Evolutionary conservation across 2,329 filamentous ascomycete genomes (phyloP), one percentile per base, ranked within the genome.

Genomic region (Xylaria multiplex): DNA sequence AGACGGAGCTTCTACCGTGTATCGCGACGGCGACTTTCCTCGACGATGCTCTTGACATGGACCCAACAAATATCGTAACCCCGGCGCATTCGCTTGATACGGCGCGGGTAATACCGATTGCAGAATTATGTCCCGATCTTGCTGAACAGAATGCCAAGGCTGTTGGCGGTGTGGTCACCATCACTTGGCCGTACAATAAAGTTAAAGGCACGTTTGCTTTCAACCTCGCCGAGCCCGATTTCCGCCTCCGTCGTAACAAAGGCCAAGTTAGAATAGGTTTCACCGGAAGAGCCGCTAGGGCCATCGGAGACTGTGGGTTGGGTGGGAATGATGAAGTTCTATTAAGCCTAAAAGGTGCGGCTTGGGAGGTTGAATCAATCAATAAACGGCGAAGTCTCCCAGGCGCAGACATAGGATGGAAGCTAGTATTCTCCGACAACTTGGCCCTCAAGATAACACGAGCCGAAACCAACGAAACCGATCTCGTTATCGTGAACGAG

Each of bases 151-250:
- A 74, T 2, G 76, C 79, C 6, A 80, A 80, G 66, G 80, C 82
- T 13, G 79, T 97, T 37, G 85, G 87, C 64, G 93, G 92, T 45
- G 83, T 91, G 16, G 88, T 97, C 24, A 95, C 93, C 8, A 88
- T 98, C 42, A 89, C 93, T 64, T 98, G 95, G 94, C 95, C 95
- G 0, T 97, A 93, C 79, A 97, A 92, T 70, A 91, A 91, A 24
- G 88, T 93, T 30, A 91, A 86, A 35, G 87, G 86, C 59, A 89
- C 89, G 45, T 86, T 93, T 71, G 90, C 93, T 30, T 89, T 97
- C 57, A 86, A 96, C 22, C 86, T 98, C 40, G 92, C 92, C 52
- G 94, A 97, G 73, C 89, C 90, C 52, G 93, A 97, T 77, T 91
- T 94, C 74, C 90, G 92, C 54, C 84, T 95, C 57, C 91, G 95